Conservation (phyloP, 2,329 filamentous ascomycete genomes). For the Penicillium sp. region DNA sequence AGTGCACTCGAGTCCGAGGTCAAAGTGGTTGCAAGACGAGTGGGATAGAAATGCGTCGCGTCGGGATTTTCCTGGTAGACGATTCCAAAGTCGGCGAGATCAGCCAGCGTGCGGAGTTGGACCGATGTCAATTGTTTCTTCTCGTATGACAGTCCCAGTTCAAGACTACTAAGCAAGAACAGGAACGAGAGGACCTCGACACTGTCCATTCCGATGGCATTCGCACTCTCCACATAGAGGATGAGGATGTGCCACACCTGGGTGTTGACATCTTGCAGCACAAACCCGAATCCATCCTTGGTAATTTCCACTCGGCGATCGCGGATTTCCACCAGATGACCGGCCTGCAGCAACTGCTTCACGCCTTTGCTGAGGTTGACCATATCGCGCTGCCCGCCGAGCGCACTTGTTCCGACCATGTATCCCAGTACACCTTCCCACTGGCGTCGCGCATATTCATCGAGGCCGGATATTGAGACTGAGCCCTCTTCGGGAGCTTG, state of each 20-base stretch:
- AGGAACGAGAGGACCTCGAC: constrained; percentile 95
- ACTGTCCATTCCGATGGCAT: constrained; percentile 69
- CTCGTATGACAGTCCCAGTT: constrained; percentile 86
- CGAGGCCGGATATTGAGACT: constrained; percentile 67
- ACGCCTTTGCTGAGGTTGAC: constrained; percentile 65
- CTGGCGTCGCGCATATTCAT: constrained; percentile 76
- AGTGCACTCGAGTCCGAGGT: constrained; percentile 70
- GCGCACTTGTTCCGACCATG: constrained; percentile 61
- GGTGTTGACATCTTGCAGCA: constrained; percentile 90
- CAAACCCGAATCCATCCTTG: constrained; percentile 85
- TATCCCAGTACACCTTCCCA: constrained; percentile 97
- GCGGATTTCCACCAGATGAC: constrained; percentile 66
- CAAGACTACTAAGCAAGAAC: constrained; percentile 88
- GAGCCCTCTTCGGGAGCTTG: constrained; percentile 55
- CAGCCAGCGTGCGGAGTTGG: constrained; percentile 81
- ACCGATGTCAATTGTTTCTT: constrained; percentile 74
- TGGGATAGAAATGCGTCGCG: constrained; percentile 68
- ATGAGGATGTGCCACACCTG: constrained; percentile 95
- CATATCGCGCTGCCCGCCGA: constrained; percentile 44
- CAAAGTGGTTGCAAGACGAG: constrained; percentile 85
- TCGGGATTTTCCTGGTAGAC: constrained; percentile 58
- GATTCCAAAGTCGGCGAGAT: constrained; percentile 86
- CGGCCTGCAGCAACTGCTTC: constrained; percentile 73
- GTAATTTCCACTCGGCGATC: constrained; percentile 66
- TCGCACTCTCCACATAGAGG: constrained; percentile 82